phyloP scores from a whole-genome alignment of 768 basidiomycete genomes.

The Tylopilus vinaceipallidus region DNA sequence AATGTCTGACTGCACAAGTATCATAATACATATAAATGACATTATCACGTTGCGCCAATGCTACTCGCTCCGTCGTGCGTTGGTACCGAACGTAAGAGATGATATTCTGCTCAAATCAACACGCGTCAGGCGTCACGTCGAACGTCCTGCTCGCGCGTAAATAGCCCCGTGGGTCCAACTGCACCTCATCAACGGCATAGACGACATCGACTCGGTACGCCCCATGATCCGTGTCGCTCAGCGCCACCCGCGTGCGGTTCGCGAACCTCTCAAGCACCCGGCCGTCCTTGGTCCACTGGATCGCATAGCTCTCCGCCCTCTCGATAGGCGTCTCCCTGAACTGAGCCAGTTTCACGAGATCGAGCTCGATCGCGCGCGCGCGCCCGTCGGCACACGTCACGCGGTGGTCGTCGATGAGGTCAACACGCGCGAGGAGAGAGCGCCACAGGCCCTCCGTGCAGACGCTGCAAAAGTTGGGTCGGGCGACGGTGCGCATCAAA shows the following conservation, averaged over 20 bases:
- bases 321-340: slow-evolving; percentile 36
- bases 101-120: no score
- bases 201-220: slow-evolving; percentile 46
- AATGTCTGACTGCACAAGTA: no score
- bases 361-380: slow-evolving; percentile 41
- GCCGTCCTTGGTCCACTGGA: slow-evolving; percentile 56
- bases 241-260: slow-evolving; percentile 49
- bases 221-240: slow-evolving; percentile 37
- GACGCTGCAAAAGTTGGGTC: slow-evolving; percentile 71
- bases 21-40: slow-evolving; percentile 14
- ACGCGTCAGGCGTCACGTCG: background rate
- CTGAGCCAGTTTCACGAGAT: slow-evolving; percentile 62
- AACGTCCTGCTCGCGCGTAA: slow-evolving; percentile 26
- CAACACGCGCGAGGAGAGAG: slow-evolving; percentile 54
- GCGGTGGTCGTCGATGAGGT: slow-evolving; percentile 56
- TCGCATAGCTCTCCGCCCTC: slow-evolving; percentile 49
- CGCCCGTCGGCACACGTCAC: slow-evolving; percentile 39
- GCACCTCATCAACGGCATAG: slow-evolving; percentile 58
- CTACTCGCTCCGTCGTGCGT: no score
- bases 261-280: slow-evolving; percentile 40
- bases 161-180: slow-evolving; percentile 41
- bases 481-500: slow-evolving; percentile 72
- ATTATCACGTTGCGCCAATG: background rate
- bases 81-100: no score
- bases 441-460: slow-evolving; percentile 77